Conservation (phyloP, 345 rosid species). For the Citropsis articulata region DNA sequence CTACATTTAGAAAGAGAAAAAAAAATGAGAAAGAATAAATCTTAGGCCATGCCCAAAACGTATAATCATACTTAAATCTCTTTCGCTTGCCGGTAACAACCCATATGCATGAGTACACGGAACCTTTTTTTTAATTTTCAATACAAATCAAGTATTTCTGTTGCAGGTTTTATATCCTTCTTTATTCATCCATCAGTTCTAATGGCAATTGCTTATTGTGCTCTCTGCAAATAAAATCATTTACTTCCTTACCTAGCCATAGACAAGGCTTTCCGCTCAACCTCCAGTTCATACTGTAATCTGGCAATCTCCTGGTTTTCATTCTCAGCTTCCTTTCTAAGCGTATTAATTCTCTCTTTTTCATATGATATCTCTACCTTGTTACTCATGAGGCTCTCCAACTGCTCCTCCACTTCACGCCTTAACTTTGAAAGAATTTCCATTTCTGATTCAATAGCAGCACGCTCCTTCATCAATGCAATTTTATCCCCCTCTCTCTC, state of each 20-base stretch:
- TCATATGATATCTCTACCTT: conserved; percentile 78
- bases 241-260: conserved; percentile 70
- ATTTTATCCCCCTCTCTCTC: conserved; percentile 69
- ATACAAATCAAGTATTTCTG: not conserved
- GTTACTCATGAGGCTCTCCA: conserved; percentile 58
- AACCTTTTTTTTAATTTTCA: not conserved
- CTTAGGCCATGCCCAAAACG: not conserved
- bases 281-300: conserved; percentile 75
- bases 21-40: not conserved
- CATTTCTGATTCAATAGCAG: conserved; percentile 75
- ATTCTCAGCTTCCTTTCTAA: conserved; percentile 59
- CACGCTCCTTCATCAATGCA: conserved; percentile 64
- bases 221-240: not conserved
- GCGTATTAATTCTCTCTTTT: conserved; percentile 64
- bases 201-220: not conserved
- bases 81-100: not conserved
- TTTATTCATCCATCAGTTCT: not conserved
- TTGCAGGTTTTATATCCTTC: not conserved
- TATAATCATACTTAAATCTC: not conserved
- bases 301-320: conserved; percentile 70
- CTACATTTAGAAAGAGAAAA: conserved; percentile 34
- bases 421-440: conserved; percentile 66
- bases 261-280: conserved; percentile 79
- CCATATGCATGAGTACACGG: not conserved
- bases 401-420: conserved; percentile 70